phyloP scores from a whole-genome alignment of 73 alveolate genomes.

The Uronychia binucleata region DNA sequence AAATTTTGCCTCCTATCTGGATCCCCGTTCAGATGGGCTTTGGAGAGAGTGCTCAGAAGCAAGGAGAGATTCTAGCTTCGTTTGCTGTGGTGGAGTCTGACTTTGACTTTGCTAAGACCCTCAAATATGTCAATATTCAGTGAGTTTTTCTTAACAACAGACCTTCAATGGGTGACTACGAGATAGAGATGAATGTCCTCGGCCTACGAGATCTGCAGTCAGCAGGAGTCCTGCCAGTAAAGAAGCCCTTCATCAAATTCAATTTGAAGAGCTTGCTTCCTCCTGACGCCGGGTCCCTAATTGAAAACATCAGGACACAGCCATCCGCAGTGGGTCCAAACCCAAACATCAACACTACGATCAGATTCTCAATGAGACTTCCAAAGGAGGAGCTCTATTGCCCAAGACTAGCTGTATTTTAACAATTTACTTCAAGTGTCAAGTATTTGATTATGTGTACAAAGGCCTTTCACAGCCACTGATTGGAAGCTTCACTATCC shows the following conservation, averaged over 20 bases:
- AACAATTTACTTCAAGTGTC: too few species aligned
- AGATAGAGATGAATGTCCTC: constrained; percentile 78
- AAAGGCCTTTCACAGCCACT: constrained; percentile 90
- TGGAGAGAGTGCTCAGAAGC: constrained; percentile 62
- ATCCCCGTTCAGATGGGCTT: constrained; percentile 54
- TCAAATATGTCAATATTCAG: constrained; percentile 59
- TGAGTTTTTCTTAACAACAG: too few species aligned
- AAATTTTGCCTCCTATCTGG: constrained; percentile 76
- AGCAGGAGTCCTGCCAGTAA: constrained; percentile 89
- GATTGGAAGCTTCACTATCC: constrained; percentile 90
- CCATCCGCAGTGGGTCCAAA: constrained; percentile 96
- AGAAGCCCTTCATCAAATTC: constrained; percentile 91
- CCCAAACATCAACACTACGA: constrained; percentile 91
- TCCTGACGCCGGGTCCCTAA: constrained; percentile 52
- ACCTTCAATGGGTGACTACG: constrained; percentile 77
- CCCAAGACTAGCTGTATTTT: constrained; percentile 56
- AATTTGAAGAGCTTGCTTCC: constrained; percentile 63
- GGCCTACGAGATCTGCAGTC: constrained; percentile 91
- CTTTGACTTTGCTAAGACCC: constrained; percentile 67
- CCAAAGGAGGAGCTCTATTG: constrained; percentile 72
- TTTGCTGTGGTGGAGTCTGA: constrained; percentile 75
- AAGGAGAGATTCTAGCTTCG: constrained; percentile 82
- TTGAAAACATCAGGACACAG: constrained; percentile 74
- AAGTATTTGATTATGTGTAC: constrained; percentile 88
- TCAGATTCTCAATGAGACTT: constrained; percentile 76